Percentiles rank a stretch among this genome's conserved stretches.
These are phyloP conservation scores for Neurospora terricola DNA, from an alignment of 495 filamentous ascomycete genomes.

Conservation along the genomic window DNA sequence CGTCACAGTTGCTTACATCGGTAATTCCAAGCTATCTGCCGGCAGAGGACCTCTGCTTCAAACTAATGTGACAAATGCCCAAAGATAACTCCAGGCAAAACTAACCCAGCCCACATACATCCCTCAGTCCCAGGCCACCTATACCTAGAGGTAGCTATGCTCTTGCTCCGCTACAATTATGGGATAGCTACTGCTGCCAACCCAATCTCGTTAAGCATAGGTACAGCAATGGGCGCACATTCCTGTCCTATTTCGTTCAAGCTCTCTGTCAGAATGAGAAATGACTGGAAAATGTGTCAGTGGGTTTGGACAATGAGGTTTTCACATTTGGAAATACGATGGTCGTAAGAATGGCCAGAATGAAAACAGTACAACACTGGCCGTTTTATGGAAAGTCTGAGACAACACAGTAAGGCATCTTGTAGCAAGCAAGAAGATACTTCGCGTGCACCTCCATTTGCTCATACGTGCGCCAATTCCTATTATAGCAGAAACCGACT, in stretches of 20 bases:
- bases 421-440: too few species aligned
- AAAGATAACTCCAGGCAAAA: not conserved
- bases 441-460: too few species aligned
- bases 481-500: too few species aligned
- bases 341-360: too few species aligned
- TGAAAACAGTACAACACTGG: too few species aligned
- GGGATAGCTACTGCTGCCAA: not conserved
- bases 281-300: not conserved
- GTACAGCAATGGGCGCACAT: not conserved
- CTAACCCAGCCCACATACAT: not conserved
- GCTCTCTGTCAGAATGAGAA: not conserved
- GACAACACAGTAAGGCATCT: too few species aligned
- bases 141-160: not conserved
- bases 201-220: not conserved
- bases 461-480: too few species aligned
- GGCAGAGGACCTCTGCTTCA: not conserved
- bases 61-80: not conserved
- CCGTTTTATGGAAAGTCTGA: too few species aligned
- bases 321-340: too few species aligned
- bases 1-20: too few species aligned
- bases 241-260: not conserved
- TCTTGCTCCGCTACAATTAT: not conserved
- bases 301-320: too few species aligned
- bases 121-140: not conserved
- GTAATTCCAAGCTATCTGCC: too few species aligned